Evolutionary conservation across 768 basidiomycete species (phyloP).

Genomic region (Sistotremastrum suecicum): DNA sequence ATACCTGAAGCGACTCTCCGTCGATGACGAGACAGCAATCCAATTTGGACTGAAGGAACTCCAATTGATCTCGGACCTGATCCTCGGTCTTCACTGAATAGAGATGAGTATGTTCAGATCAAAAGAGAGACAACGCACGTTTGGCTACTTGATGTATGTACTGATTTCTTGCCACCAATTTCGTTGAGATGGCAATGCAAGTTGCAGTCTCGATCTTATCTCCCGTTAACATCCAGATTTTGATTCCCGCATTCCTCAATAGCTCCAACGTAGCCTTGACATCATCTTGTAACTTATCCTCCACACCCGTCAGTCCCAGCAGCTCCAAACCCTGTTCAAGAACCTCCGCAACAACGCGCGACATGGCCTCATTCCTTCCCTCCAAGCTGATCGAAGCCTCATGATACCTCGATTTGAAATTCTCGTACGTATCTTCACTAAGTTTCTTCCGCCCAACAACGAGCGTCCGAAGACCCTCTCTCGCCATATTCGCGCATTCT

Average conservation of each 20-base stretch:
- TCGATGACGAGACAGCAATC: slow-evolving; percentile 99
- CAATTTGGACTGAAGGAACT: slow-evolving; percentile 85
- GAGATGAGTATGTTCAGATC: neutral
- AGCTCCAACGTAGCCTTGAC: slow-evolving; percentile 90
- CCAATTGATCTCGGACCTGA: slow-evolving; percentile 74
- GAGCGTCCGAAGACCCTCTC: slow-evolving; percentile 88
- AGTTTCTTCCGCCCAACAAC: slow-evolving; percentile 81
- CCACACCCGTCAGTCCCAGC: slow-evolving; percentile 92
- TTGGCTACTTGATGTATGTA: slow-evolving; percentile 96
- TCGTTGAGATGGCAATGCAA: slow-evolving; percentile 95
- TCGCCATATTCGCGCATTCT: slow-evolving; percentile 96
- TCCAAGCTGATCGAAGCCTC: slow-evolving; percentile 70
- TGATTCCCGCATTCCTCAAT: slow-evolving; percentile 88
- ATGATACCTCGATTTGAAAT: slow-evolving; percentile 60
- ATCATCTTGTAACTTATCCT: slow-evolving; percentile 96
- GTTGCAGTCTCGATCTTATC: slow-evolving; percentile 99
- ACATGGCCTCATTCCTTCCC: slow-evolving; percentile 71
- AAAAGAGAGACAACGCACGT: slow-evolving; percentile 31
- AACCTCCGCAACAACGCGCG: slow-evolving; percentile 52
- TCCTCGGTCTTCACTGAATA: slow-evolving; percentile 71
- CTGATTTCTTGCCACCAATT: slow-evolving; percentile 89
- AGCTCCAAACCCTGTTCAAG: slow-evolving; percentile 87
- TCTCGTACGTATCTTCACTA: slow-evolving; percentile 48
- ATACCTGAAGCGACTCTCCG: slow-evolving; percentile 86
- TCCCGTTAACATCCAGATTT: slow-evolving; percentile 99